Percentiles rank a stretch among this genome's conserved stretches.
Conservation (phyloP, 345 rosid genomes). For the Pugionium dolabratum region DNA sequence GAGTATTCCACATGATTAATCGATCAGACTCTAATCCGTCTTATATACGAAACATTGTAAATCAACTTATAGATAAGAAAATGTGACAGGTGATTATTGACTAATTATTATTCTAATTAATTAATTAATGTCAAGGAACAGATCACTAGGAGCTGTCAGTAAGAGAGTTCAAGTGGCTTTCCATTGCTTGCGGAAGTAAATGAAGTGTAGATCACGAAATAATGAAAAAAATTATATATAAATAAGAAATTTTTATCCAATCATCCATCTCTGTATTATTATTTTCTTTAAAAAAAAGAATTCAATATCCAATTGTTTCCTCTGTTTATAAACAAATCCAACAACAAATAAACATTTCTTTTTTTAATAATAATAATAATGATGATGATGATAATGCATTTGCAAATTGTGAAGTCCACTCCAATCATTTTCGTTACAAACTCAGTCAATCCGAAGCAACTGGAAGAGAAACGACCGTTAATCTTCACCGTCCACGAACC, state of each 20-base stretch:
- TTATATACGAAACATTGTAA: background rate
- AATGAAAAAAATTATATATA: background rate
- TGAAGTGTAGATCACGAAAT: conserved; percentile 36
- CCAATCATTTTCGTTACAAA: conserved; percentile 44
- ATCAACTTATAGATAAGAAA: background rate
- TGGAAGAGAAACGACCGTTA: conserved; percentile 29
- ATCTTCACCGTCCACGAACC: conserved; percentile 34
- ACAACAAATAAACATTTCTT: conserved; percentile 36
- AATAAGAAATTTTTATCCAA: conserved; percentile 35
- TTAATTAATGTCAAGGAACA: conserved; percentile 26
- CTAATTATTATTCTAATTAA: background rate
- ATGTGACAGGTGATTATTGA: conserved; percentile 21
- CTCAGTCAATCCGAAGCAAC: conserved; percentile 39
- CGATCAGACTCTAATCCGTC: background rate
- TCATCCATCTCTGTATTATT: conserved; percentile 26
- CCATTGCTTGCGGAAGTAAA: conserved; percentile 43
- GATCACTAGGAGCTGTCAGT: conserved; percentile 38
- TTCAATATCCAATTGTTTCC: conserved; percentile 31
- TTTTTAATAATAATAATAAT: background rate
- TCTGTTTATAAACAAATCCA: conserved; percentile 39
- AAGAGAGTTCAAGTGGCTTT: conserved; percentile 41
- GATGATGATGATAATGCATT: conserved; percentile 22
- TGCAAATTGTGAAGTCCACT: conserved; percentile 36
- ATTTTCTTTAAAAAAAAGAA: background rate
- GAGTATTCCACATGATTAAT: background rate